Evolutionary conservation across 257 asterid genomes (phyloP).

Genomic region (Prunella vulgaris): DNA sequence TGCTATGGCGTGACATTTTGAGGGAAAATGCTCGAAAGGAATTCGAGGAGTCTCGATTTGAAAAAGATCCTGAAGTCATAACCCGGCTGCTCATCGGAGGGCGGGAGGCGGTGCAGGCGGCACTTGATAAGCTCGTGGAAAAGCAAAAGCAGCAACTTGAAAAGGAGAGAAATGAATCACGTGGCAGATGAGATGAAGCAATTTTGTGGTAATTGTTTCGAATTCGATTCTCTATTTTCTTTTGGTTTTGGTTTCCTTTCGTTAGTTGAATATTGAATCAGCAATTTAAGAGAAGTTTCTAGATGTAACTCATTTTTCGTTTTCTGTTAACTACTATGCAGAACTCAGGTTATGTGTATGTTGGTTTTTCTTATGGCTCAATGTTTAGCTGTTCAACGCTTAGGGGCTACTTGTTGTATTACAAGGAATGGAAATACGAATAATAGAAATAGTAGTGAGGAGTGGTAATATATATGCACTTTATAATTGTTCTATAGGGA

Average conservation of each 20-base stretch:
- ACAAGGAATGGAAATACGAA: no score
- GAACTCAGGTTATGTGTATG: not conserved
- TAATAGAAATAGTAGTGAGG: no score
- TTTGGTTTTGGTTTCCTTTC: not conserved
- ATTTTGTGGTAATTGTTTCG: conserved; percentile 20
- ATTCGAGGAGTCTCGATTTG: conserved; percentile 79
- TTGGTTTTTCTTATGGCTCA: not conserved
- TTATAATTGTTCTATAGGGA: no score
- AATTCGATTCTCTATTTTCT: not conserved
- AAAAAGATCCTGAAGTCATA: conserved; percentile 73
- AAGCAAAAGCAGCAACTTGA: conserved; percentile 80
- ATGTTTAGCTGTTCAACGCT: not conserved
- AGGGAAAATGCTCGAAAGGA: conserved; percentile 91
- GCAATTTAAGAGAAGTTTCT: not conserved
- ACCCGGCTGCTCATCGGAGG: conserved; percentile 88
- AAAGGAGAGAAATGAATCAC: conserved; percentile 45
- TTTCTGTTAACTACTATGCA: not conserved
- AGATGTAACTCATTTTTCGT: not conserved
- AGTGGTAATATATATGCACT: no score
- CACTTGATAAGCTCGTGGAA: conserved; percentile 88
- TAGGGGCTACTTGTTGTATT: not conserved
- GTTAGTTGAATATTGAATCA: not conserved
- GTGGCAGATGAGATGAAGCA: conserved; percentile 15
- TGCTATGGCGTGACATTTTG: conserved; percentile 83
- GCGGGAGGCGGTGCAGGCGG: conserved; percentile 73